Evolutionary conservation across 331 rosid genomes (phyloP).

Genomic region (Acacia concinna): DNA sequence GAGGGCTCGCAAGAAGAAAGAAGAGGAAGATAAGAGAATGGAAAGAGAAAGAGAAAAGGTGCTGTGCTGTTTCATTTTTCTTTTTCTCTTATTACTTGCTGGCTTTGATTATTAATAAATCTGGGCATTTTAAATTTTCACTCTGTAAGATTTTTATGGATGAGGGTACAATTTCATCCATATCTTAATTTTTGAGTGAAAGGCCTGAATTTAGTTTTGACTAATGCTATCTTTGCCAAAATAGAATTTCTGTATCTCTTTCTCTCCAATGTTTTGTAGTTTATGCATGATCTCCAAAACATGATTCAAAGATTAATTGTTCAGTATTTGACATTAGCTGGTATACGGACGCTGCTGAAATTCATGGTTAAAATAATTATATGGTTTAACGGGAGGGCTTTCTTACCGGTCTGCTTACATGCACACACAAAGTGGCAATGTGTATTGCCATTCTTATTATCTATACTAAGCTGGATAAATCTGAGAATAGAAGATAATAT

Average conservation of each 20-base stretch:
- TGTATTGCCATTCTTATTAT: neutral
- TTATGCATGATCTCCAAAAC: neutral
- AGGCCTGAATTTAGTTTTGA: neutral
- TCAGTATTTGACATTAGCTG: neutral
- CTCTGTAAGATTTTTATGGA: conserved; percentile 23
- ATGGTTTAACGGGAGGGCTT: neutral
- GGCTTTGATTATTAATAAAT: neutral
- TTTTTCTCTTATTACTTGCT: conserved; percentile 20
- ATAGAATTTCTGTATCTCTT: neutral
- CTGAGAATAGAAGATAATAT: neutral
- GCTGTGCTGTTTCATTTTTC: conserved; percentile 27
- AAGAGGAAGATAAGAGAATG: conserved; percentile 82
- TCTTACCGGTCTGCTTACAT: neutral
- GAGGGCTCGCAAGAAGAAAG: conserved; percentile 98
- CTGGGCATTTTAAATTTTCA: neutral
- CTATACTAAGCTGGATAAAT: neutral
- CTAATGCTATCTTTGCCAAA: neutral
- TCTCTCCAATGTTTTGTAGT: neutral
- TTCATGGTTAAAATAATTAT: neutral
- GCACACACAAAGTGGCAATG: neutral
- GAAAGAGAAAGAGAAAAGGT: conserved; percentile 97
- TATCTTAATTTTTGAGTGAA: neutral
- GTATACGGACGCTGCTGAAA: neutral
- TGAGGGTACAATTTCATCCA: neutral
- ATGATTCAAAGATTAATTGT: neutral